These are phyloP conservation scores for Aureobasidium sp. DNA, from an alignment of 2,329 filamentous ascomycete species.

Conservation along the genomic window DNA sequence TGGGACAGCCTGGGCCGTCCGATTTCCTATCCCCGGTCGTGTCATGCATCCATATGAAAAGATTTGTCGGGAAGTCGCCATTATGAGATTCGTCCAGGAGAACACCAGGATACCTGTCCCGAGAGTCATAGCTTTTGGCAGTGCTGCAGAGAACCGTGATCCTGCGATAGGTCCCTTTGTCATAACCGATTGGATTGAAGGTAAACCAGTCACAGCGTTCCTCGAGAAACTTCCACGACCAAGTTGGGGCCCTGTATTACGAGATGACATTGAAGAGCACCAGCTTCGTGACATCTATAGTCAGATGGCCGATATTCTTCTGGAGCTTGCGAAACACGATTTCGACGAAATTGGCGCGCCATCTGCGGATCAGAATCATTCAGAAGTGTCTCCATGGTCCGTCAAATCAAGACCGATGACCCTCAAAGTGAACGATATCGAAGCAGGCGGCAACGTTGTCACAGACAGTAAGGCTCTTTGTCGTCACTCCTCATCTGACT, in stretches of 20 bases:
- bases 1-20: neutral
- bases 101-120: neutral
- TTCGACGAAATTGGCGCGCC: neutral
- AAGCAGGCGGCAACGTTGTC: slow-evolving; percentile 10
- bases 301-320: neutral
- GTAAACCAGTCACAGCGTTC: neutral
- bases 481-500: neutral
- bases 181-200: neutral
- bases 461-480: neutral
- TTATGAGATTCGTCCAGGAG: neutral
- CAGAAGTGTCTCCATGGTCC: neutral
- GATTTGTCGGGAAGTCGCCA: neutral
- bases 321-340: neutral
- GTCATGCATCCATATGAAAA: neutral
- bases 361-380: neutral
- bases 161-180: neutral
- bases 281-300: neutral
- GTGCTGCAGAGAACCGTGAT: neutral
- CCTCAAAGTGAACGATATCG: neutral
- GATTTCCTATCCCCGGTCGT: neutral
- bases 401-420: neutral
- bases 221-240: neutral
- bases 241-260: neutral
- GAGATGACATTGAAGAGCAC: neutral
- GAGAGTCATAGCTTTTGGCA: neutral